phyloP scores from a whole-genome alignment of 208 protist species.

The Trypanosoma grayi region DNA sequence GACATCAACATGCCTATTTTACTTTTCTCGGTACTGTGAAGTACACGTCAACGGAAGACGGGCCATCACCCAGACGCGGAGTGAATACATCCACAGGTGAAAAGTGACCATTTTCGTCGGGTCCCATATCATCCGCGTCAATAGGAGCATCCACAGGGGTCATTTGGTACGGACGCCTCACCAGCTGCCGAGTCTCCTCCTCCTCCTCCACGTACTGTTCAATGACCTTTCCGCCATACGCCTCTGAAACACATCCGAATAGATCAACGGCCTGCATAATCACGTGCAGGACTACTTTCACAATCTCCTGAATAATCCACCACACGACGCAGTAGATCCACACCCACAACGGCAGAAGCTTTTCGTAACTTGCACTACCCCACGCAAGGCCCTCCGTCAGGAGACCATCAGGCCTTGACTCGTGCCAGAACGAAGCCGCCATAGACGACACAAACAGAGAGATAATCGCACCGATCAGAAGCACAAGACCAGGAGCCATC shows the following conservation, averaged over 20 bases:
- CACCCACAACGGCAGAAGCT: constrained; percentile 78
- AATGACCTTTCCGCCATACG: constrained; percentile 36
- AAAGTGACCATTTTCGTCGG: no score
- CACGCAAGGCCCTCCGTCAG: constrained; percentile 74
- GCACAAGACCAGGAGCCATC: constrained; percentile 51
- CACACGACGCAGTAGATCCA: constrained; percentile 92
- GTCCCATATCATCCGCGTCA: no score
- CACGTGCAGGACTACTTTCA: constrained; percentile 75
- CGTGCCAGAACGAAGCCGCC: constrained; percentile 68
- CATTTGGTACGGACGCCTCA: neutral
- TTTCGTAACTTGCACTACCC: constrained; percentile 43
- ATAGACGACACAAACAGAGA: constrained; percentile 74
- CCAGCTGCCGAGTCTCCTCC: neutral
- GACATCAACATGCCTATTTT: no score
- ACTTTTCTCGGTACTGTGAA: no score
- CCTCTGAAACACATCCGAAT: constrained; percentile 59
- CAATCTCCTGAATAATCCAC: constrained; percentile 85
- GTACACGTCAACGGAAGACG: no score
- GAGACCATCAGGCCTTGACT: constrained; percentile 49
- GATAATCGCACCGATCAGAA: constrained; percentile 60
- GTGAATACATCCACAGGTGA: no score
- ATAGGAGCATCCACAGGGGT: neutral
- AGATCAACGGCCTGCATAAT: constrained; percentile 71
- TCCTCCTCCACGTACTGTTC: constrained; percentile 25
- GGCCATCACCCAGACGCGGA: no score